Conservation (phyloP, 2,329 filamentous ascomycete genomes). For the Xylariaceae sp. region DNA sequence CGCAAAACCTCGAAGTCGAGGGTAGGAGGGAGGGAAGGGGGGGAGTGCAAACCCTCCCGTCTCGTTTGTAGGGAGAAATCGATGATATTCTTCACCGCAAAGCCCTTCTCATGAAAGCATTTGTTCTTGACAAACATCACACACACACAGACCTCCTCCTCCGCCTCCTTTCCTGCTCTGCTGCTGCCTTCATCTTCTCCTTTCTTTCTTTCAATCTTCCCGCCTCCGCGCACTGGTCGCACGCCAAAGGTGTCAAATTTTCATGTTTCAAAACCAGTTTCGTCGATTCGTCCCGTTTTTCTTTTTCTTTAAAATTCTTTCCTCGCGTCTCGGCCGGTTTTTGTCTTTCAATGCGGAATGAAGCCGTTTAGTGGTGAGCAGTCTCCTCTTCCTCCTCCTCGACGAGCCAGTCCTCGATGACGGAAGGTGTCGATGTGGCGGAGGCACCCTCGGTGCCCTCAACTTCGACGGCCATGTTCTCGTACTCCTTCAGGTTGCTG, state of each 20-base stretch:
- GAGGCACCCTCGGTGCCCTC: conserved; percentile 71
- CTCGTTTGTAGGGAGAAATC: no score
- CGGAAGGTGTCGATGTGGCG: conserved; percentile 54
- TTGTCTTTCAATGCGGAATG: background rate
- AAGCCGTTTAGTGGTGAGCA: conserved; percentile 41
- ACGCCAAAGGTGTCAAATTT: background rate
- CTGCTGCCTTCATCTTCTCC: no score
- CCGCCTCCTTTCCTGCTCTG: no score
- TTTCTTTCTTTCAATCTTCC: no score
- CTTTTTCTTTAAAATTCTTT: background rate
- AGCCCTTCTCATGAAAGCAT: background rate
- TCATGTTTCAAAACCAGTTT: no score
- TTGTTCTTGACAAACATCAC: background rate
- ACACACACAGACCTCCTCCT: background rate
- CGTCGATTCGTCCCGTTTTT: no score
- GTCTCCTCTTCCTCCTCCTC: conserved; percentile 63
- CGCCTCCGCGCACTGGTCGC: background rate
- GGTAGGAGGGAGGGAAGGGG: no score
- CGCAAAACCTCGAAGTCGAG: no score
- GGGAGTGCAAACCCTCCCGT: background rate
- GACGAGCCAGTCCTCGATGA: conserved; percentile 72
- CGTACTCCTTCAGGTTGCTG: conserved; percentile 88
- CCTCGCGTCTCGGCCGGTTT: background rate
- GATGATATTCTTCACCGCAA: no score
- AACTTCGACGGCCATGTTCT: conserved; percentile 87